Base-by-base conservation (phyloP, 2,329 filamentous ascomycete species). In the Phyllosticta citribraziliensis region DNA sequence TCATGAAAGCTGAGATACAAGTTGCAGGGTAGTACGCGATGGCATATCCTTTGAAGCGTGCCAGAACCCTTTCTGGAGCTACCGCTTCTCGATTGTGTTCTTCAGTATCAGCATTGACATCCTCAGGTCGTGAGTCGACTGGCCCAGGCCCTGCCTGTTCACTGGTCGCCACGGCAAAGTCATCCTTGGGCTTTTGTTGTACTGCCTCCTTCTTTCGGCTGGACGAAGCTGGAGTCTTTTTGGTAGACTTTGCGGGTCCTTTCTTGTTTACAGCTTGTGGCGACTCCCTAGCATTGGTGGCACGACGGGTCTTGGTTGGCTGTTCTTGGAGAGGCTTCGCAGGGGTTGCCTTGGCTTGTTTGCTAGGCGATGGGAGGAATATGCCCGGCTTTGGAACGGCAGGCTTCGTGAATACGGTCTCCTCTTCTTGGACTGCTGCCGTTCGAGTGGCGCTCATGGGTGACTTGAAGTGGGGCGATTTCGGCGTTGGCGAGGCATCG, bases 1-100 rank as follows among this genome's bases (percentile, higher is more conserved):
- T 67, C 53, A 74, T 69, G 20, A 78, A 72, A 17, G 71, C 72
- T 2, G 79, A 80, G 35, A 84, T 69, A 65, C 79, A 86, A n/a
- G 78, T 82, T 9, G 81, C 84, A 55, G 84, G 82, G 67, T 84
- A 85, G 67, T 81, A 86, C n/a, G 73, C 76, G 58, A 78, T 77
- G 55, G 75, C 78, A n/a, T 74, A 74, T 20, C 80, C 79, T 64
- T 78, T 83, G 78, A 84, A 87, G 27, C 77, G 75, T 8, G 84
- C 83, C 64, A 86, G 77, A 0, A 86, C 78, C 63, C 84, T 78
- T 59, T 81, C 80, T 5, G 79, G 78, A 12, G 76, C 73, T 24
- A 78, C 65, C 10, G 74, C 47, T 25, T 69, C 66, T 12, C 63
- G 65, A 3, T 65, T 9, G 2, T 25, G 19, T 10, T 47, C 25